phyloP scores from a whole-genome alignment of 2,329 filamentous ascomycete genomes.

The Colletotrichum tropicale region DNA sequence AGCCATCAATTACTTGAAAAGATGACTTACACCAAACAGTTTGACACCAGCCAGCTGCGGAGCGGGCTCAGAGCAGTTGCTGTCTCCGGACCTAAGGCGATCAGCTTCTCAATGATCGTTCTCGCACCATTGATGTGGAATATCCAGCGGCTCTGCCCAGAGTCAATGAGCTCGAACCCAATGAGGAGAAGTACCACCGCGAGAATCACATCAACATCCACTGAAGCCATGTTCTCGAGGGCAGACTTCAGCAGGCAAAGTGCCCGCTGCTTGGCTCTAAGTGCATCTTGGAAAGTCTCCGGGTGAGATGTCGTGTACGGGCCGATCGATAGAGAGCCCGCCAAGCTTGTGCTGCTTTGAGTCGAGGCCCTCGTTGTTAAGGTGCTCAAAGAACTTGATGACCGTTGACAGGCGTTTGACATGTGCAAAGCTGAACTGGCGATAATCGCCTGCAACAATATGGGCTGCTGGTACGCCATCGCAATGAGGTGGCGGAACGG shows the following conservation, averaged over 20 bases:
- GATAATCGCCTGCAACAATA: background rate
- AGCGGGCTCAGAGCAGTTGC: background rate
- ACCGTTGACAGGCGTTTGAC: background rate
- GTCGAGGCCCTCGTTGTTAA: background rate
- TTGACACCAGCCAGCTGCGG: background rate
- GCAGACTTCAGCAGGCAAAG: background rate
- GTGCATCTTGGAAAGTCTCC: background rate
- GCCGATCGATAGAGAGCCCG: background rate
- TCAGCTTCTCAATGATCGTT: background rate
- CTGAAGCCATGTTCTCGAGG: background rate
- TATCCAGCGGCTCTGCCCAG: background rate
- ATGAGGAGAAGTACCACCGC: background rate
- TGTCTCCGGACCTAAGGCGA: background rate
- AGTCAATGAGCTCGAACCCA: background rate
- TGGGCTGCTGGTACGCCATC: background rate
- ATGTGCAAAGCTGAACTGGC: background rate
- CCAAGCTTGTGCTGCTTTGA: background rate
- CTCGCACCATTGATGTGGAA: background rate
- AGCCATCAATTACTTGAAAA: background rate
- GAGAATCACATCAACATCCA: background rate
- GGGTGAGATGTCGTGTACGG: background rate
- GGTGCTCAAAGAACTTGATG: background rate
- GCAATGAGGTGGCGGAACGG: background rate
- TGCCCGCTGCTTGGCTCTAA: background rate
- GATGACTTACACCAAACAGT: constrained; percentile 1